Evolutionary conservation across 2,329 filamentous ascomycete species (phyloP).

Genomic region (Mariannaea elegans): DNA sequence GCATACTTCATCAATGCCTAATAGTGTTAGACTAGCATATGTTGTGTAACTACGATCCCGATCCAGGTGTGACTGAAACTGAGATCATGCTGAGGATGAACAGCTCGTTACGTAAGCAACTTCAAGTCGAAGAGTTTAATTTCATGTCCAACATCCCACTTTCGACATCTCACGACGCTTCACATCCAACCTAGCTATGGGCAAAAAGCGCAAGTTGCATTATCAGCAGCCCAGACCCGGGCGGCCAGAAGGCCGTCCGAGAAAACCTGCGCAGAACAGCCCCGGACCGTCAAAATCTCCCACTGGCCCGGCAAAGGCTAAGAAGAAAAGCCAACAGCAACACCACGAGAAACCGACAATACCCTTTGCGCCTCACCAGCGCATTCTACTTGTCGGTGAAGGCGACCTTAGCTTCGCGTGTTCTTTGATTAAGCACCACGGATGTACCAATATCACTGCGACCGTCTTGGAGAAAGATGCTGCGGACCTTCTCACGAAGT

Average conservation of each 20-base stretch:
- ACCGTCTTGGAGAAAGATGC: conserved; percentile 71
- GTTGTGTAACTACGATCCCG: conserved; percentile 1
- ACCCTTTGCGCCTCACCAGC: conserved; percentile 72
- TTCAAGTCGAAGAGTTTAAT: neutral
- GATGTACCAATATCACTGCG: conserved; percentile 72
- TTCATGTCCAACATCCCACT: conserved; percentile 5
- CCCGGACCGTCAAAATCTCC: conserved; percentile 29
- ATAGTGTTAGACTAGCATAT: neutral
- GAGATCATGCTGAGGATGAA: neutral
- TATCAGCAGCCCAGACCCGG: conserved; percentile 27
- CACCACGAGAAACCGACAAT: conserved; percentile 56
- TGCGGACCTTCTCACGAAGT: conserved; percentile 72
- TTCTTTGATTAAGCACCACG: conserved; percentile 71
- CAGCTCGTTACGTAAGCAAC: conserved; percentile 11
- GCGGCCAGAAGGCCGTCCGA: conserved; percentile 23
- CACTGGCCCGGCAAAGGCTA: conserved; percentile 28
- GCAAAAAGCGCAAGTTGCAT: conserved; percentile 55
- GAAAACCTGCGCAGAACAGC: conserved; percentile 32
- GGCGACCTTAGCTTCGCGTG: conserved; percentile 82
- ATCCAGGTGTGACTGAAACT: neutral
- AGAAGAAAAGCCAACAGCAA: conserved; percentile 39
- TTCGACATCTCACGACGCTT: neutral
- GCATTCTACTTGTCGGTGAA: conserved; percentile 81
- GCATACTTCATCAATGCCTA: too few species aligned
- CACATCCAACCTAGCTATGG: conserved; percentile 39